phyloP scores from a whole-genome alignment of 2,329 filamentous ascomycete genomes.

The Trichophyton verrucosum region DNA sequence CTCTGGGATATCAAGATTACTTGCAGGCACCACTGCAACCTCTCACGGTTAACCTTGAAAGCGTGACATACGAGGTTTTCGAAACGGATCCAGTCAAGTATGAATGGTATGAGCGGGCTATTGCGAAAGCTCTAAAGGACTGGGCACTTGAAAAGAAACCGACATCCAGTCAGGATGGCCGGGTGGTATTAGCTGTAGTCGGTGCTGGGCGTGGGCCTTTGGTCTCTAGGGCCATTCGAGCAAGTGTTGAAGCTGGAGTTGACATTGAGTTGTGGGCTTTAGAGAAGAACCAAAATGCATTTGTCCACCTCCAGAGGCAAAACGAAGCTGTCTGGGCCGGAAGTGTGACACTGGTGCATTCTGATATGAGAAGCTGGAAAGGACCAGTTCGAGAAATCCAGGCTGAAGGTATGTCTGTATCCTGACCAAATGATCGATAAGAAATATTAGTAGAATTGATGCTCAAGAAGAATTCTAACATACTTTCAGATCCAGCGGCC shows the following conservation, averaged over 20 bases:
- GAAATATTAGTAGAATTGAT: neutral
- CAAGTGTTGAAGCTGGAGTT: constrained; percentile 63
- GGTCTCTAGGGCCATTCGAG: constrained; percentile 73
- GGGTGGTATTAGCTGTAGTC: constrained; percentile 78
- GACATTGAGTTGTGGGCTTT: constrained; percentile 79
- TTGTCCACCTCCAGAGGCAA: constrained; percentile 77
- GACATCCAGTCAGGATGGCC: constrained; percentile 56
- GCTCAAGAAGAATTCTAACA: neutral
- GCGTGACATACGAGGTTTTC: constrained; percentile 95
- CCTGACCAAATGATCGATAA: neutral
- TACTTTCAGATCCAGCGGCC: constrained; percentile 24
- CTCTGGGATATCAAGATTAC: constrained; percentile 76
- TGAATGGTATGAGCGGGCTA: constrained; percentile 81
- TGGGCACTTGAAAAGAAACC: constrained; percentile 63
- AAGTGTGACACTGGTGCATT: constrained; percentile 77
- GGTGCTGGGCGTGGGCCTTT: constrained; percentile 87
- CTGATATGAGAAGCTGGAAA: constrained; percentile 94
- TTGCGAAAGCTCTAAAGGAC: constrained; percentile 66
- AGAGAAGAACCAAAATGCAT: constrained; percentile 97
- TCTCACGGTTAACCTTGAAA: constrained; percentile 89
- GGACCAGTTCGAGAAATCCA: constrained; percentile 44
- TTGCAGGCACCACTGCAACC: constrained; percentile 90
- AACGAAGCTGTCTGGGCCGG: constrained; percentile 72
- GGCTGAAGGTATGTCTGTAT: neutral
- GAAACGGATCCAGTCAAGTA: constrained; percentile 98